phyloP scores from a whole-genome alignment of 106 monocot species.

The Allium sativum region DNA sequence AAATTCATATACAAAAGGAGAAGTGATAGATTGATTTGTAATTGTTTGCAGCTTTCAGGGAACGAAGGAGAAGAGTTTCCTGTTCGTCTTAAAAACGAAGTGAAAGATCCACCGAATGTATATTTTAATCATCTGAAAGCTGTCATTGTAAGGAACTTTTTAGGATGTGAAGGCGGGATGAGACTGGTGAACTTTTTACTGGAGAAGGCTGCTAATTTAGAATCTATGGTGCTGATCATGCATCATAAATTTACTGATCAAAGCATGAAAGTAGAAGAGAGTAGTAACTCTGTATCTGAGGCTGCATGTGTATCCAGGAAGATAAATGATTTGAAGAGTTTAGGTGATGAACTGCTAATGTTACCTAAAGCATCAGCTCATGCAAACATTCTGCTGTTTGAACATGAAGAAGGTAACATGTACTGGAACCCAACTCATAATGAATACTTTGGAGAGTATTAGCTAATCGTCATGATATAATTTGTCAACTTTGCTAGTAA shows the following conservation, averaged over 20 bases:
- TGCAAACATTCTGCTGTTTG: background rate
- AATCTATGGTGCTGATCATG: conserved; percentile 24
- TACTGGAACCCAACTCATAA: conserved; percentile 5
- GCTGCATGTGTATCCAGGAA: background rate
- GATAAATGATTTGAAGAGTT: background rate
- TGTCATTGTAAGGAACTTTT: conserved; percentile 35
- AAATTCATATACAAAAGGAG: background rate
- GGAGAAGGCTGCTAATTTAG: conserved; percentile 25
- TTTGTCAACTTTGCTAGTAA: no score
- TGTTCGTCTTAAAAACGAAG: background rate
- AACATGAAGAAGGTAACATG: background rate
- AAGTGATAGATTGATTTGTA: background rate
- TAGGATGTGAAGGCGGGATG: conserved; percentile 24
- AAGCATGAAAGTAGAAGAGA: background rate
- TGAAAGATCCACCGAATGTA: conserved; percentile 12
- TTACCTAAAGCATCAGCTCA: conserved; percentile 11
- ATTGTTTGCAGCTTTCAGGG: conserved; percentile 15
- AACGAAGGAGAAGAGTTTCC: background rate
- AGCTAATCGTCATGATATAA: background rate
- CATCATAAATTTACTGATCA: conserved; percentile 3
- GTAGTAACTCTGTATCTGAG: background rate
- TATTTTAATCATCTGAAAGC: conserved; percentile 18
- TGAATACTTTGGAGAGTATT: conserved; percentile 6
- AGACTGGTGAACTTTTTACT: conserved; percentile 34
- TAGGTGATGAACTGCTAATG: conserved; percentile 16